Conservation (phyloP, 768 basidiomycete genomes). For the Kwoniella europaea region DNA sequence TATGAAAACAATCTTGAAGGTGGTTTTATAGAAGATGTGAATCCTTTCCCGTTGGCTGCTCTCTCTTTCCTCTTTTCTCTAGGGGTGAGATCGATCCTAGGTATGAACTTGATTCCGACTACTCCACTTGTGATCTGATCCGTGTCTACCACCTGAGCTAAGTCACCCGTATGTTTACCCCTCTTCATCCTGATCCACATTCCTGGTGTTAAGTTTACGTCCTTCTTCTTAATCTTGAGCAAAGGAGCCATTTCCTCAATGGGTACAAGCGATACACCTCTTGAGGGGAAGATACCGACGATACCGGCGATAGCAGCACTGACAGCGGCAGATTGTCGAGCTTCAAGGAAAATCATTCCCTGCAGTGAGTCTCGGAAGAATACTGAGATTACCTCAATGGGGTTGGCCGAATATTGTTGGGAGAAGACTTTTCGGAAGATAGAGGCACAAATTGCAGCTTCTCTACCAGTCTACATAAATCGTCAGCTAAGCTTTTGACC, state of each 20-base stretch:
- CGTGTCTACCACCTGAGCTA: conserved; percentile 93
- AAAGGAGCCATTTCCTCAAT: conserved; percentile 94
- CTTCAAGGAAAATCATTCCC: conserved; percentile 97
- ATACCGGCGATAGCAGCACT: conserved; percentile 83
- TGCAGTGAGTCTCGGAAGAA: conserved; percentile 95
- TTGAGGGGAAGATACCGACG: conserved; percentile 81
- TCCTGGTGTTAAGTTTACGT: conserved; percentile 77
- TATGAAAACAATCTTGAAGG: conserved; percentile 91
- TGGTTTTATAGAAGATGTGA: conserved; percentile 65
- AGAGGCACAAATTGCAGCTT: conserved; percentile 89
- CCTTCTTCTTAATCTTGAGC: conserved; percentile 93
- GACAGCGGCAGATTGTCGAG: conserved; percentile 83
- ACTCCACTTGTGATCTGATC: conserved; percentile 87
- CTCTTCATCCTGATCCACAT: conserved; percentile 95
- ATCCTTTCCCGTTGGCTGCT: conserved; percentile 56
- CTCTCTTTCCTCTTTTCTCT: conserved; percentile 84
- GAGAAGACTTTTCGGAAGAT: conserved; percentile 92
- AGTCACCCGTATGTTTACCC: conserved; percentile 90
- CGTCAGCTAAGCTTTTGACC: neutral
- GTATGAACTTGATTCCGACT: conserved; percentile 88
- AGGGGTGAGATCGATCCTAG: conserved; percentile 95
- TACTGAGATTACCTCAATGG: conserved; percentile 85
- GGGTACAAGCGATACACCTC: conserved; percentile 82
- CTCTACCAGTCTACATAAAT: conserved; percentile 74
- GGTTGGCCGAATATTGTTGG: conserved; percentile 74